Evolutionary conservation across 345 rosid genomes (phyloP).

Genomic region (Melastoma malabathricum): DNA sequence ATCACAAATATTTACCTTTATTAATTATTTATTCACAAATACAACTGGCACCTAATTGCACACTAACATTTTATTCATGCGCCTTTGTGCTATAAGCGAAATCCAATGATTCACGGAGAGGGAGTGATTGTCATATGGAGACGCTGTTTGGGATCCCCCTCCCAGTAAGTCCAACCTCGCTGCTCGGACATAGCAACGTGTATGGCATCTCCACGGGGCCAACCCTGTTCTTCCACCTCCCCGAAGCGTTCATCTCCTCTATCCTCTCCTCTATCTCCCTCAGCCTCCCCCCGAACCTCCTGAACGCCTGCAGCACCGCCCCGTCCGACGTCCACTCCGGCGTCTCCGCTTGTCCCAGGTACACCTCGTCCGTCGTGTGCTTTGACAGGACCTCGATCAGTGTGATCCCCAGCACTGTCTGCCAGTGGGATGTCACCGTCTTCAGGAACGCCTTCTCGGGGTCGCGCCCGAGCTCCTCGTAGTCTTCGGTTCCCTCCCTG

Average conservation of each 20-base stretch:
- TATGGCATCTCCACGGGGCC: slow-evolving; percentile 48
- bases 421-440: slow-evolving; percentile 35
- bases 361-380: slow-evolving; percentile 48
- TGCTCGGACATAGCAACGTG: slow-evolving; percentile 32
- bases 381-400: slow-evolving; percentile 44
- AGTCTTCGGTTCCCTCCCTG: slow-evolving; percentile 34
- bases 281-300: slow-evolving; percentile 32
- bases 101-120: too few species aligned
- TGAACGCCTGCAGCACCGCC: slow-evolving; percentile 25
- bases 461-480: slow-evolving; percentile 28
- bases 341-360: slow-evolving; percentile 44
- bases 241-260: slow-evolving; percentile 19
- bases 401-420: slow-evolving; percentile 31
- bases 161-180: slow-evolving; percentile 38
- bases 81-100: too few species aligned
- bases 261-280: slow-evolving; percentile 32
- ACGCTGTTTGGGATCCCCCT: slow-evolving; percentile 47
- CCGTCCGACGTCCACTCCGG: slow-evolving; percentile 44
- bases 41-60: too few species aligned
- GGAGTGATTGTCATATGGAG: too few species aligned
- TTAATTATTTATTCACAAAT: too few species aligned
- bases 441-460: slow-evolving; percentile 37
- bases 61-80: too few species aligned
- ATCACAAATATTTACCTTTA: too few species aligned
- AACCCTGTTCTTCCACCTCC: slow-evolving; percentile 28